These are phyloP conservation scores for Cadophora luteo-olivacea DNA, from an alignment of 2,329 filamentous ascomycete genomes.

Conservation along the genomic window DNA sequence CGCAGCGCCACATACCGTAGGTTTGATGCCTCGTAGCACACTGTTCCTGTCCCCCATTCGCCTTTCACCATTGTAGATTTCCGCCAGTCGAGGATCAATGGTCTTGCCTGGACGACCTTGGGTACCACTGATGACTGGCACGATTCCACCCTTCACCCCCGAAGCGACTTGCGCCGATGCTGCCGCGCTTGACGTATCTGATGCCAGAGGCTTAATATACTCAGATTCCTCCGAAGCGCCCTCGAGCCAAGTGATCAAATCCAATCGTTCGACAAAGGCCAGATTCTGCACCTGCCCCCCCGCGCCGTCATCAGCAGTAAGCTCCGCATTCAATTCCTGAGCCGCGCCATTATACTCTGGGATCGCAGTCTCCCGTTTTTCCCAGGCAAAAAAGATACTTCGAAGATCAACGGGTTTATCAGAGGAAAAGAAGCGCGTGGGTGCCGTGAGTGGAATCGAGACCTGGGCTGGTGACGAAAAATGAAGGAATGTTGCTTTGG, in stretches of 20 bases:
- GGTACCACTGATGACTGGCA: constrained; percentile 48
- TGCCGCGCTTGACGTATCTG: constrained; percentile 55
- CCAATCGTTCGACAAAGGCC: constrained; percentile 88
- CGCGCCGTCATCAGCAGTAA: constrained; percentile 59
- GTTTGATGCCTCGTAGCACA: constrained; percentile 84
- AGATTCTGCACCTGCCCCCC: constrained; percentile 81
- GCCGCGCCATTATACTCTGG: constrained; percentile 90
- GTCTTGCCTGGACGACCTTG: constrained; percentile 67
- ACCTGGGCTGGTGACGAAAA: constrained; percentile 69
- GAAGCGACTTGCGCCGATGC: constrained; percentile 56
- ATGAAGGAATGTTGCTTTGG: constrained; percentile 78
- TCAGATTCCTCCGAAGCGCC: constrained; percentile 90
- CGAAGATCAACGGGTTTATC: constrained; percentile 81
- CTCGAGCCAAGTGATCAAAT: constrained; percentile 92
- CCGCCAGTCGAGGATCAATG: constrained; percentile 80
- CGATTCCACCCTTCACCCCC: constrained; percentile 49
- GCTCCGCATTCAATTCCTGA: constrained; percentile 79
- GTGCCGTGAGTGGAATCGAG: constrained; percentile 70
- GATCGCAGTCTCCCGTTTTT: constrained; percentile 88
- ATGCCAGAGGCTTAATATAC: constrained; percentile 85
- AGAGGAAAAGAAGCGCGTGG: constrained; percentile 88
- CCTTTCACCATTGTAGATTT: constrained; percentile 91
- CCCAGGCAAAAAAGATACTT: constrained; percentile 95
- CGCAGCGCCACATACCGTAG: constrained; percentile 67
- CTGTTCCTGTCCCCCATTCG: constrained; percentile 93